These are phyloP conservation scores for Morella rubra DNA, from an alignment of 306 rosid genomes.

Conservation along the genomic window DNA sequence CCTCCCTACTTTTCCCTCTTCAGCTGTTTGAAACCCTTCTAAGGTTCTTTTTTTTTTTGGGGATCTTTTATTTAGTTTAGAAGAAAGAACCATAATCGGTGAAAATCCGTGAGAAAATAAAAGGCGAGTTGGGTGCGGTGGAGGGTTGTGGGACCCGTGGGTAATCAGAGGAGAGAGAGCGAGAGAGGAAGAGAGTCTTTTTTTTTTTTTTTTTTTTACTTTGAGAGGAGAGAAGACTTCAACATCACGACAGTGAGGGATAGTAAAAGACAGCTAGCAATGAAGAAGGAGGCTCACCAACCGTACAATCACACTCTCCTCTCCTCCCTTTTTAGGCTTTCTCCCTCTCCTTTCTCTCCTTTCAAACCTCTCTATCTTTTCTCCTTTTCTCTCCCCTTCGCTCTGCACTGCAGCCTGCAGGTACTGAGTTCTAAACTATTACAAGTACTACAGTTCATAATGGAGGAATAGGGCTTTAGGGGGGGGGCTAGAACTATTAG, in stretches of 20 bases:
- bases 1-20: neutral
- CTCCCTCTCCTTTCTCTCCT: conserved; percentile 44
- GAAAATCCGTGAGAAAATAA: conserved; percentile 47
- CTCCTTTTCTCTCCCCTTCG: conserved; percentile 13
- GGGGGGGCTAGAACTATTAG: neutral
- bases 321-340: conserved; percentile 46
- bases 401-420: neutral
- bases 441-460: neutral
- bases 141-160: conserved; percentile 54
- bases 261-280: conserved; percentile 96
- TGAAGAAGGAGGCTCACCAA: conserved; percentile 82
- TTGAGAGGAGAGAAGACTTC: conserved; percentile 41
- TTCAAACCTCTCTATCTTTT: conserved; percentile 35
- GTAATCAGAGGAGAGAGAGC: conserved; percentile 39
- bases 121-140: conserved; percentile 15
- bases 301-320: conserved; percentile 47
- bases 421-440: neutral
- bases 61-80: neutral
- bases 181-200: neutral
- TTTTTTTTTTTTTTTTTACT: neutral
- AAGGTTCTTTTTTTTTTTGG: neutral
- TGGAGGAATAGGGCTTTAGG: conserved; percentile 23
- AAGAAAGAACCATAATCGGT: conserved; percentile 9
- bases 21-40: neutral
- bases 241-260: conserved; percentile 61